Percentiles rank a stretch among this genome's conserved stretches.
Evolutionary conservation across 2,329 filamentous ascomycete genomes (phyloP).

Genomic region (Paracamarosporium sp.): DNA sequence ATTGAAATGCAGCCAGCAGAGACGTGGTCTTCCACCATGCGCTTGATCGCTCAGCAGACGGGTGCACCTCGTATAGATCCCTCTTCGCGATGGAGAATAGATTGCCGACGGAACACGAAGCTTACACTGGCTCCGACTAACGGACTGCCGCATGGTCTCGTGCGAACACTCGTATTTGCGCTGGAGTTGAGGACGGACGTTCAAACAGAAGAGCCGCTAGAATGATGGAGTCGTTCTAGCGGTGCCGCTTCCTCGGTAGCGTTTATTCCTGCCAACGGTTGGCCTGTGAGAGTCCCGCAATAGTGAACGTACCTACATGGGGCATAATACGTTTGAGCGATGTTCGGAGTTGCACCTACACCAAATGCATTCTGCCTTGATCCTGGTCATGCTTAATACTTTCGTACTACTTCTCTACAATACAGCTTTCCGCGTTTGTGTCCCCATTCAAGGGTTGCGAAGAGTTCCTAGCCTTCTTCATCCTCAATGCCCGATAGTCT

Average conservation of each 20-base stretch:
- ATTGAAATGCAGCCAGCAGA: neutral
- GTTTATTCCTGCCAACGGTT: neutral
- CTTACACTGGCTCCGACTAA: no score
- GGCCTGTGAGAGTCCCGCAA: neutral
- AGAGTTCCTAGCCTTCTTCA: neutral
- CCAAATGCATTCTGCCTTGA: neutral
- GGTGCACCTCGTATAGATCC: no score
- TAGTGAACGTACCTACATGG: no score
- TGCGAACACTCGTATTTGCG: no score
- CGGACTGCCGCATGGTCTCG: no score
- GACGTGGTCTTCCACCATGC: neutral
- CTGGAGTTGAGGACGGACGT: neutral
- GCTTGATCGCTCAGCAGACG: neutral
- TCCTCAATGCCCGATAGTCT: neutral
- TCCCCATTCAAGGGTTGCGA: neutral
- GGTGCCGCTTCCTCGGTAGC: neutral
- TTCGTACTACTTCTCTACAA: no score
- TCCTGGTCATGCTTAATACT: no score
- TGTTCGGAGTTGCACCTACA: no score
- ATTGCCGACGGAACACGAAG: no score
- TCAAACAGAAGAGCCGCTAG: neutral
- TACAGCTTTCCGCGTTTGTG: neutral
- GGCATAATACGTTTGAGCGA: no score
- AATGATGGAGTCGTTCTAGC: neutral
- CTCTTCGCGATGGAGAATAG: no score